Base-by-base conservation (phyloP, 2,329 filamentous ascomycete genomes). In the Fragosphaeria purpurea region DNA sequence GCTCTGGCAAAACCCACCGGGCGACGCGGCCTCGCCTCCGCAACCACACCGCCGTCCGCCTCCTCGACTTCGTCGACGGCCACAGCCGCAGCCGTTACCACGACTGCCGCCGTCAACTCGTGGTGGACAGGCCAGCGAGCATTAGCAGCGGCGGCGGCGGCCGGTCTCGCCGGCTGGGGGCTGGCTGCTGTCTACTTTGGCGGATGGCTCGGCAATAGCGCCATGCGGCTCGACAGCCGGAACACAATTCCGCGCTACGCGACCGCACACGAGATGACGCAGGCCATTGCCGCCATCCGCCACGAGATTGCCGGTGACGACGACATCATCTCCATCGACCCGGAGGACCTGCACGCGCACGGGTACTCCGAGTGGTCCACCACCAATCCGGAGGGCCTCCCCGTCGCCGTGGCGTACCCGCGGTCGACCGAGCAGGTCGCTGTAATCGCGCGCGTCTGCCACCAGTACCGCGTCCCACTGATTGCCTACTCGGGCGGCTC, bases 401-500 rank as follows among this genome's bases (percentile, higher is more conserved):
- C 80, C 0, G 78, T 83, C 7, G 80, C 80, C 1, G 80, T 84
- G 37, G 79, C 76, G 1, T 84, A 83, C 58, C 80, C 80, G 3
- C 75, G 76, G 44, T 75, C 69, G 8, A 84, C 80, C 1, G 70
- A 75, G 51, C 73, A 84, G 53, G 80, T 84, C 30, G 74, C 79
- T 2, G 61, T 65, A 39, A 79, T 84, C 53, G 77, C 77, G 2
- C 73, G 82, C 56, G 73, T 90, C 50, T 95, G 89, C 68, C 75
- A 85, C 67, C 84, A 84, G 63, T 83, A 89, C 65, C 82, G 77
- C 12, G 79, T 95, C 49, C 90, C 90, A 1, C 86, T 95, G 70
- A 85, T 93, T 53, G 85, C 88, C 0, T 95, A 86, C 62, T 93
- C 87, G 1, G 89, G 88, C 3, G 90, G 89, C 11, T 85, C 87